These are phyloP conservation scores for Paragyromitra xinjiangensis DNA, from an alignment of 495 filamentous ascomycete genomes.

Conservation along the genomic window DNA sequence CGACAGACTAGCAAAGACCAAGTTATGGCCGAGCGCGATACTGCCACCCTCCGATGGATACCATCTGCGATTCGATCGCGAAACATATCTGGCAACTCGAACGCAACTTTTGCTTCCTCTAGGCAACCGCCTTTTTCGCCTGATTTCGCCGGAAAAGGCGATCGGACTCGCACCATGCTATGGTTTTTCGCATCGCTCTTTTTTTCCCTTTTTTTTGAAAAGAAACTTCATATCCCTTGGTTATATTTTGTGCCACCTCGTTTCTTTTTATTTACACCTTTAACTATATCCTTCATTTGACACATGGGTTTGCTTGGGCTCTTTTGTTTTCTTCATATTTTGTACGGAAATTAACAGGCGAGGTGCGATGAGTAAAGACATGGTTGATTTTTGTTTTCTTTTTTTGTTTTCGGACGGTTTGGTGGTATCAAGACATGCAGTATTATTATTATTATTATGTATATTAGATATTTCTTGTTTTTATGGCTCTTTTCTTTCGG, in stretches of 20 bases:
- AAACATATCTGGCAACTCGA: constrained; percentile 15
- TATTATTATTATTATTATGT: constrained; percentile 54
- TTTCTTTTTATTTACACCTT: constrained; percentile 46
- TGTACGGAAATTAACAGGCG: constrained; percentile 34
- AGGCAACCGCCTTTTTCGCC: constrained; percentile 24
- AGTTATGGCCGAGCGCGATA: constrained; percentile 12
- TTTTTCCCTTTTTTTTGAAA: constrained; percentile 43
- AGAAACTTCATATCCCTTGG: constrained; percentile 48
- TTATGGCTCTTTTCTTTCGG: constrained; percentile 44
- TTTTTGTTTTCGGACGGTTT: constrained; percentile 39
- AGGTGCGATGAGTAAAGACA: constrained; percentile 44
- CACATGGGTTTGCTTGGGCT: constrained; percentile 48
- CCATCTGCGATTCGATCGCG: constrained; percentile 16
- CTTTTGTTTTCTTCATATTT: constrained; percentile 35
- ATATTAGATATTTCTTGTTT: constrained; percentile 49
- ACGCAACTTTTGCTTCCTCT: constrained; percentile 17
- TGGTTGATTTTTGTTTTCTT: constrained; percentile 34
- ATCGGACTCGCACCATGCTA: constrained; percentile 17
- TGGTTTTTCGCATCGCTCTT: constrained; percentile 8
- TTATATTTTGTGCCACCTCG: constrained; percentile 45
- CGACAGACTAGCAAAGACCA: constrained; percentile 3
- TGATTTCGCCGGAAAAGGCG: constrained; percentile 21
- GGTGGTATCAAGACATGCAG: constrained; percentile 54
- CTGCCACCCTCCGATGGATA: neutral
- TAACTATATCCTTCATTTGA: constrained; percentile 44